Percentiles rank a stretch among this genome's conserved stretches.
Evolutionary conservation across 2,329 filamentous ascomycete genomes (phyloP).

Genomic region (Parastagonospora avenae): DNA sequence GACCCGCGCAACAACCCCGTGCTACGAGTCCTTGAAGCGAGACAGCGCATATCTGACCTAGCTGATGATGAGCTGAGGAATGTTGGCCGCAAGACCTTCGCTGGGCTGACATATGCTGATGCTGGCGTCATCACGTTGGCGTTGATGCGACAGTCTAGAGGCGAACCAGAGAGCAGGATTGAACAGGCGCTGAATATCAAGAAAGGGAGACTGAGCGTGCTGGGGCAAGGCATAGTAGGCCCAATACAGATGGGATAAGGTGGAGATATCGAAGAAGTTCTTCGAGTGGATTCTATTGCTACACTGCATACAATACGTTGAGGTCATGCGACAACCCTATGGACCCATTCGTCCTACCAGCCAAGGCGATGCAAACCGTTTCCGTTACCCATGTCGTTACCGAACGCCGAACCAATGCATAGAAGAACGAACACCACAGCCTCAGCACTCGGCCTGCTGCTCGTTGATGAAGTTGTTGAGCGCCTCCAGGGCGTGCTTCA

Average conservation of each 20-base stretch:
- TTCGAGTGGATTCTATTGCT: constrained; percentile 6
- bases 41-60: constrained; percentile 56
- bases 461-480: constrained; percentile 48
- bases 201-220: constrained; percentile 36
- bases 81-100: constrained; percentile 48
- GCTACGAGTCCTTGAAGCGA: constrained; percentile 57
- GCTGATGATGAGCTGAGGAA: constrained; percentile 61
- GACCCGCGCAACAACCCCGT: constrained; percentile 57
- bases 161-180: constrained; percentile 37
- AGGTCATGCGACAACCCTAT: constrained; percentile 10
- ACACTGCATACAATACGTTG: constrained; percentile 23
- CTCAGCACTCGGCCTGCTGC: constrained; percentile 37
- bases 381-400: constrained; percentile 23
- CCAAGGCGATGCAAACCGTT: constrained; percentile 22
- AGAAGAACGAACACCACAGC: constrained; percentile 10
- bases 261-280: not conserved
- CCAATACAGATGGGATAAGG: constrained; percentile 23
- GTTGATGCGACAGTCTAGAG: constrained; percentile 36
- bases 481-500: constrained; percentile 40
- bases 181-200: constrained; percentile 40
- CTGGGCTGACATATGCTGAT: constrained; percentile 53
- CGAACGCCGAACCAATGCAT: constrained; percentile 26
- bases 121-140: constrained; percentile 48
- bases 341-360: constrained; percentile 7
- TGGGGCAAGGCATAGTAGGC: constrained; percentile 31